Conservation (phyloP, 2,329 filamentous ascomycete species). For the Cercospora berteroae region DNA sequence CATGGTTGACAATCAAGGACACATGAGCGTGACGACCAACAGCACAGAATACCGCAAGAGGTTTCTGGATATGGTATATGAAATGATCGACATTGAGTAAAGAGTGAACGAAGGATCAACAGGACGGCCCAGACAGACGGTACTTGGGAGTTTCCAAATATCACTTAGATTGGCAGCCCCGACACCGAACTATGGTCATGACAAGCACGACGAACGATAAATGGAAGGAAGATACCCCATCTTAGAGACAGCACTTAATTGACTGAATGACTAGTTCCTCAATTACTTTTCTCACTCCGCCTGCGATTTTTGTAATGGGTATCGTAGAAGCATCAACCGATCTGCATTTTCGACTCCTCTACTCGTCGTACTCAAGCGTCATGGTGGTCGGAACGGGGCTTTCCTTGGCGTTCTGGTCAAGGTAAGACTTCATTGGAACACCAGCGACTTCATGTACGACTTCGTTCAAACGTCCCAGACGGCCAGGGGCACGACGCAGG, state of each 20-base stretch:
- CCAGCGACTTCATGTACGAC: constrained; percentile 50
- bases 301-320: not conserved
- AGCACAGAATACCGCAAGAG: constrained; percentile 64
- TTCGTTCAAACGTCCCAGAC: constrained; percentile 43
- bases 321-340: not conserved
- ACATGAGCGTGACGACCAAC: constrained; percentile 72
- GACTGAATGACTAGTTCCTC: not conserved
- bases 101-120: not conserved
- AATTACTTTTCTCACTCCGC: not conserved
- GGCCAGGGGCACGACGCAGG: constrained; percentile 41
- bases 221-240: not conserved
- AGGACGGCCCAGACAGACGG: not conserved
- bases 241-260: not conserved
- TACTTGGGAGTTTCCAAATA: not conserved
- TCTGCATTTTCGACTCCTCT: not conserved
- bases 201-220: not conserved
- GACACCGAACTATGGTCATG: not conserved
- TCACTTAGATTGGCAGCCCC: not conserved
- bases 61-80: constrained; percentile 54
- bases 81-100: constrained; percentile 41
- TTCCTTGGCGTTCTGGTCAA: constrained; percentile 51
- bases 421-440: constrained; percentile 49
- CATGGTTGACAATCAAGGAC: constrained; percentile 60
- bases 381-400: constrained; percentile 47
- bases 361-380: constrained; percentile 44